Percentiles rank a stretch among this genome's conserved stretches.
Conservation (phyloP, 495 filamentous ascomycete genomes). For the Lichina pygmaea region DNA sequence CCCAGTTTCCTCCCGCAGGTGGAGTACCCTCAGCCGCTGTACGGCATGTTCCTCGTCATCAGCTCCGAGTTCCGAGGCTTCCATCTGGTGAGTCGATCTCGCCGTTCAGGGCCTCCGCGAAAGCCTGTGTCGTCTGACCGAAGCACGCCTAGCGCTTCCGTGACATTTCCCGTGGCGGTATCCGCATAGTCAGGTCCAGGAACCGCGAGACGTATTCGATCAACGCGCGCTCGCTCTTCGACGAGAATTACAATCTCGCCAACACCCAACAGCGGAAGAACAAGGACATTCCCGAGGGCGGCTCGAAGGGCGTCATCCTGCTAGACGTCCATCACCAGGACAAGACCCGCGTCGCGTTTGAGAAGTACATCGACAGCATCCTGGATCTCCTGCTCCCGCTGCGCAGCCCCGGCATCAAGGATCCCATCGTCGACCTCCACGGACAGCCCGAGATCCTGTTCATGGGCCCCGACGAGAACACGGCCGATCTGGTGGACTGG, state of each 20-base stretch:
- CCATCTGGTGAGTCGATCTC: constrained; percentile 26
- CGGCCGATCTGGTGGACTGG: constrained; percentile 90
- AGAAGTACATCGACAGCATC: constrained; percentile 98
- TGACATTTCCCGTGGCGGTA: constrained; percentile 89
- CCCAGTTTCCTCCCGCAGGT: constrained; percentile 68
- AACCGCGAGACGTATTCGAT: constrained; percentile 87
- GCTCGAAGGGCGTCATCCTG: constrained; percentile 91
- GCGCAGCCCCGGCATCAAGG: constrained; percentile 86
- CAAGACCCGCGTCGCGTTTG: constrained; percentile 71
- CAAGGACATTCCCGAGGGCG: constrained; percentile 98
- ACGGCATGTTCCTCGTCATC: constrained; percentile 96
- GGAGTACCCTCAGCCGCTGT: constrained; percentile 83
- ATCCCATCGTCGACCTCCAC: constrained; percentile 87
- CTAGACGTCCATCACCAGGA: constrained; percentile 85
- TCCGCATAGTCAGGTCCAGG: constrained; percentile 91
- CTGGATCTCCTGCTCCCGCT: constrained; percentile 79
- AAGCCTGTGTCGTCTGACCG: not conserved
- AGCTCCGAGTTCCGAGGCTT: constrained; percentile 92
- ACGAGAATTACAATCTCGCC: constrained; percentile 95
- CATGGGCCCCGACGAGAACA: constrained; percentile 98
- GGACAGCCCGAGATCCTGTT: constrained; percentile 89
- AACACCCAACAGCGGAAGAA: constrained; percentile 99
- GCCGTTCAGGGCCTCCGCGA: not conserved
- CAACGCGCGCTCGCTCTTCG: constrained; percentile 85
- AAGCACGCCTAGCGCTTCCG: constrained; percentile 35